Evolutionary conservation across 257 asterid species (phyloP), one percentile per base, ranked within the genome.

Genomic region (Anisodus tanguticus): DNA sequence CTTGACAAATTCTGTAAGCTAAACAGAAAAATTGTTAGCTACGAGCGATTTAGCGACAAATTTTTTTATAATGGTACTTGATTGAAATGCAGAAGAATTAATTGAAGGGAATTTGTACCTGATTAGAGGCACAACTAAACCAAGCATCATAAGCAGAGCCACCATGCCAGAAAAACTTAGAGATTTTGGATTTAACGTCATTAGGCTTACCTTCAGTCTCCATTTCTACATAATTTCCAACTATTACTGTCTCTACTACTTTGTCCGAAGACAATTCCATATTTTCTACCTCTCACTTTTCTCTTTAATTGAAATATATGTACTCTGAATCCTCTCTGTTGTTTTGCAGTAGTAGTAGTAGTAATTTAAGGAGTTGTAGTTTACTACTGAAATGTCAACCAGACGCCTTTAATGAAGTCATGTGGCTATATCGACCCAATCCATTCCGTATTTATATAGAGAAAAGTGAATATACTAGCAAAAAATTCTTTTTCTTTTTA

Each of bases 141-240:
- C 91, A 88, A 59, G 91, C 91, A 69, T 89, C 91, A 76, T 89
- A 89, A 9, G 86, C 88, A 2, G 90, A 89, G 71, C 91, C 91
- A 12, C 91, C 91, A n/a, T 89, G 91, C 91, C 91, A 89, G 59
- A 89, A 87, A 2, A 87, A 63, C 45, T 83, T 85, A 9, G 89
- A 87, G 8, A 89, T 41, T 66, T 76, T 86, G 5, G 91, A 87
- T 60, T 86, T 87, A 51, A 85, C 1, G 11, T 80, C 83, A 8
- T 16, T 60, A n/a, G 83, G n/a, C 31, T 84, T 82, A 2, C 82
- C 85, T 63, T 86, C 86, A 11, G 63, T 51, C 57, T 88, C 90
- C 89, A 88, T 88, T 57, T 88, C 89, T 13, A 88, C 90, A 55
- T 88, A 85, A 22, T 85, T 88, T 26, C 89, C 91, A 2, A 51